These are phyloP conservation scores for Globisporangium okanoganense DNA, from an alignment of 352 stramenopile species.

Conservation along the genomic window DNA sequence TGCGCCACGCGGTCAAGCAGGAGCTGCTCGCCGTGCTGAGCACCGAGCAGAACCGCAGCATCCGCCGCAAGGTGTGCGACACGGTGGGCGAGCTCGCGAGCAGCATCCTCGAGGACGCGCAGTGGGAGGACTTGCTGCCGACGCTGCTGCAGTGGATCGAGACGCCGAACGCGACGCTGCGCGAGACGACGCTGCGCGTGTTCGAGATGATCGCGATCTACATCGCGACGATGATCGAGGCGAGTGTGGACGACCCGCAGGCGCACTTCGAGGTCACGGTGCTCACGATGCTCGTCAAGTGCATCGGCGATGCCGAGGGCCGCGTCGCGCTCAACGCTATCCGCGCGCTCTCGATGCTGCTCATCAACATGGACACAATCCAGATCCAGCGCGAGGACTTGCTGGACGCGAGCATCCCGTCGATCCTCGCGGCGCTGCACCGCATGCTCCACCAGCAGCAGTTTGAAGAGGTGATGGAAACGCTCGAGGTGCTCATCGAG, in stretches of 20 bases:
- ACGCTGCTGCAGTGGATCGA: slow-evolving; percentile 65
- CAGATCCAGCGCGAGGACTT: slow-evolving; percentile 51
- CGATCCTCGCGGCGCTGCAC: slow-evolving; percentile 55
- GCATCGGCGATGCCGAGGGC: slow-evolving; percentile 49
- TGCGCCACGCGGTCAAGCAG: slow-evolving; percentile 47
- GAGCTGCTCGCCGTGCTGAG: slow-evolving; percentile 63
- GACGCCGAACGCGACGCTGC: slow-evolving; percentile 40
- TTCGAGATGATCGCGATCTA: slow-evolving; percentile 83
- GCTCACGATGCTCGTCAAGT: slow-evolving; percentile 42
- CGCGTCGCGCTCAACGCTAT: slow-evolving; percentile 69
- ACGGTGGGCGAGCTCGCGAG: slow-evolving; percentile 78
- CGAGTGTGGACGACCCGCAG: slow-evolving; percentile 18
- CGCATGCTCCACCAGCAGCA: slow-evolving; percentile 42
- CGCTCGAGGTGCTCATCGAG: slow-evolving; percentile 80
- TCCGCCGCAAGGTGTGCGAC: slow-evolving; percentile 81
- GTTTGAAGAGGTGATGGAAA: slow-evolving; percentile 74
- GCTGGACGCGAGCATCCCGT: slow-evolving; percentile 40
- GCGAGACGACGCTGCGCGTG: slow-evolving; percentile 68
- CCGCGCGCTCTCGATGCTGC: slow-evolving; percentile 66
- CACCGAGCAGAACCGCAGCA: slow-evolving; percentile 62
- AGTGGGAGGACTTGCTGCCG: slow-evolving; percentile 73
- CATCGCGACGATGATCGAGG: slow-evolving; percentile 52
- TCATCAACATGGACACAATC: slow-evolving; percentile 69
- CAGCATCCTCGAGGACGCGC: slow-evolving; percentile 73
- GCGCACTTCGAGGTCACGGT: slow-evolving; percentile 44